These are phyloP conservation scores for Lasiodiplodia hormozganensis DNA, from an alignment of 2,329 filamentous ascomycete genomes.

Conservation along the genomic window DNA sequence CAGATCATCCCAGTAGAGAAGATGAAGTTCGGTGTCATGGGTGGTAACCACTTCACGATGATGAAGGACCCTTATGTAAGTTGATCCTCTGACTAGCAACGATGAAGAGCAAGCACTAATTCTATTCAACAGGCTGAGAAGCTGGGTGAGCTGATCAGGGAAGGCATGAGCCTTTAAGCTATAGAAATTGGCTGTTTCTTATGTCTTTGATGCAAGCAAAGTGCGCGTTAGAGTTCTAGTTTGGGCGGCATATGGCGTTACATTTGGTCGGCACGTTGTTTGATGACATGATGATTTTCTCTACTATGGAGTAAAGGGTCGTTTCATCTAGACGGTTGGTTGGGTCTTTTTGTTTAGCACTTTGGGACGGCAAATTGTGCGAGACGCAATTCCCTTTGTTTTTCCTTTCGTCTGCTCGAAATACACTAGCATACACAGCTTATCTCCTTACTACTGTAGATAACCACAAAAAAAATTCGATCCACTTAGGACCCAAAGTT, in stretches of 20 bases:
- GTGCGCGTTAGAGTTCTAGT: slow-evolving; percentile 3
- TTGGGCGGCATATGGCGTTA: slow-evolving; percentile 18
- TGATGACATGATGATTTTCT: slow-evolving; percentile 22
- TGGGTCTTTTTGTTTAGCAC: not conserved
- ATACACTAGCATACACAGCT: slow-evolving; percentile 5
- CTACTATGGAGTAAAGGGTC: not conserved
- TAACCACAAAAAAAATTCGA: slow-evolving; percentile 11
- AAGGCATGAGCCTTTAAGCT: slow-evolving; percentile 44
- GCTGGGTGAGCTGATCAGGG: slow-evolving; percentile 52
- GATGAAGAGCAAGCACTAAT: slow-evolving; percentile 36
- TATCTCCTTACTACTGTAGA: not conserved
- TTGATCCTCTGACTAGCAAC: slow-evolving; percentile 18
- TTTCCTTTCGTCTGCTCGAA: not conserved
- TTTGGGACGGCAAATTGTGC: slow-evolving; percentile 26
- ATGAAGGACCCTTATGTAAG: slow-evolving; percentile 68
- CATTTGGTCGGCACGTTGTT: not conserved
- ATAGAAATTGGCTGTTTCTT: not conserved
- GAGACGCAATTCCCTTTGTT: slow-evolving; percentile 4
- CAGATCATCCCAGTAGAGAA: slow-evolving; percentile 67
- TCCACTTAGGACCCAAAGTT: not conserved
- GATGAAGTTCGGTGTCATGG: slow-evolving; percentile 71
- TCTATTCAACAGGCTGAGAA: slow-evolving; percentile 42
- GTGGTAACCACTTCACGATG: slow-evolving; percentile 78
- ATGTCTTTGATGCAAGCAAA: not conserved
- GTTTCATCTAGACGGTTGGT: slow-evolving; percentile 9